These are phyloP conservation scores for Phytophthora pini DNA, from an alignment of 352 stramenopile species.

Conservation along the genomic window DNA sequence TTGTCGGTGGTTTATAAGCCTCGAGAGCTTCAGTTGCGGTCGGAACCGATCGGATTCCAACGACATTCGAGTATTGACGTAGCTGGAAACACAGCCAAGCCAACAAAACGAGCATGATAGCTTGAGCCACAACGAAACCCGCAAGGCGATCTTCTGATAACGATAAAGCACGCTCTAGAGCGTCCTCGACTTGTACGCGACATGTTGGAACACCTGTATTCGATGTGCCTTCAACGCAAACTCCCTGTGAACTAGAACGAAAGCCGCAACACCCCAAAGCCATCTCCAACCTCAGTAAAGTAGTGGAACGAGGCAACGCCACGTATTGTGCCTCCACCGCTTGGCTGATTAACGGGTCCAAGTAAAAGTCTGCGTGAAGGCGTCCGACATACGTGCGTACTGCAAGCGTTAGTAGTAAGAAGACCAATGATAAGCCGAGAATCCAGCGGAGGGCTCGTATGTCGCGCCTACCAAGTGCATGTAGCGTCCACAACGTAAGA, in stretches of 20 bases:
- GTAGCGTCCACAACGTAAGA: slow-evolving; percentile 35
- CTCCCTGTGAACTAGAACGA: slow-evolving; percentile 35
- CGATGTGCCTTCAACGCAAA: slow-evolving; percentile 23
- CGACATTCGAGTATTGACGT: slow-evolving; percentile 28
- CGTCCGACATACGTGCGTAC: slow-evolving; percentile 38
- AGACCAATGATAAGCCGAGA: slow-evolving; percentile 33
- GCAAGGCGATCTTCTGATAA: slow-evolving; percentile 21
- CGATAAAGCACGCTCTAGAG: slow-evolving; percentile 20
- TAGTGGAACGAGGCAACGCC: slow-evolving; percentile 20
- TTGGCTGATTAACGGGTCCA: slow-evolving; percentile 42
- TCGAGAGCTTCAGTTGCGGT: background rate
- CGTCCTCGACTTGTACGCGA: slow-evolving; percentile 23
- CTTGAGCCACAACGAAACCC: slow-evolving; percentile 29
- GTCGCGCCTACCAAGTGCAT: slow-evolving; percentile 39
- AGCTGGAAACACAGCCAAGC: slow-evolving; percentile 30
- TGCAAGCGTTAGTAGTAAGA: slow-evolving; percentile 41
- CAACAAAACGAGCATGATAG: slow-evolving; percentile 28
- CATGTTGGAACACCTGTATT: slow-evolving; percentile 36
- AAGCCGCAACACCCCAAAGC: slow-evolving; percentile 61
- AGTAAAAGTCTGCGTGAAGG: slow-evolving; percentile 38
- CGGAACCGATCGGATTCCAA: slow-evolving; percentile 10
- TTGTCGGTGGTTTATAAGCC: slow-evolving; percentile 6
- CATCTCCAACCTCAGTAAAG: slow-evolving; percentile 45
- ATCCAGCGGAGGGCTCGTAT: slow-evolving; percentile 43
- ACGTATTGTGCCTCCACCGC: slow-evolving; percentile 46